These are phyloP conservation scores for slime mould (Dictyostelium discoideum) DNA, from an alignment of 78 protist genomes.

Conservation along the genomic window dicty_2.7 NC_007090.3:1698001-1698500, in stretches of 20 bases:
- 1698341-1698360: slow-evolving; percentile 44
- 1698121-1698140: too few species aligned
- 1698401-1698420: slow-evolving; percentile 89
- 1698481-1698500: slow-evolving; percentile 81
- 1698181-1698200: too few species aligned
- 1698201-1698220: slow-evolving; percentile 36
- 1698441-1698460: slow-evolving; percentile 70
- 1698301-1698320: slow-evolving; percentile 77
- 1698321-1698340: slow-evolving; percentile 40
- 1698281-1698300: slow-evolving; percentile 78
- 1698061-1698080: neutral
- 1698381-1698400: slow-evolving; percentile 85
- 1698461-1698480: slow-evolving; percentile 84
- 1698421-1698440: slow-evolving; percentile 84
- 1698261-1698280: slow-evolving; percentile 79
- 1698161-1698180: too few species aligned
- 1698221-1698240: slow-evolving; percentile 14
- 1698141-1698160: too few species aligned
- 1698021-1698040: neutral
- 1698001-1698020: slow-evolving; percentile 34
- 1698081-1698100: too few species aligned
- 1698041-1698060: neutral
- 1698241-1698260: slow-evolving; percentile 67
- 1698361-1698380: slow-evolving; percentile 83
- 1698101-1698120: too few species aligned